These are phyloP conservation scores for Podospora comata DNA, from an alignment of 495 filamentous ascomycete species.

Conservation along the genomic window DNA sequence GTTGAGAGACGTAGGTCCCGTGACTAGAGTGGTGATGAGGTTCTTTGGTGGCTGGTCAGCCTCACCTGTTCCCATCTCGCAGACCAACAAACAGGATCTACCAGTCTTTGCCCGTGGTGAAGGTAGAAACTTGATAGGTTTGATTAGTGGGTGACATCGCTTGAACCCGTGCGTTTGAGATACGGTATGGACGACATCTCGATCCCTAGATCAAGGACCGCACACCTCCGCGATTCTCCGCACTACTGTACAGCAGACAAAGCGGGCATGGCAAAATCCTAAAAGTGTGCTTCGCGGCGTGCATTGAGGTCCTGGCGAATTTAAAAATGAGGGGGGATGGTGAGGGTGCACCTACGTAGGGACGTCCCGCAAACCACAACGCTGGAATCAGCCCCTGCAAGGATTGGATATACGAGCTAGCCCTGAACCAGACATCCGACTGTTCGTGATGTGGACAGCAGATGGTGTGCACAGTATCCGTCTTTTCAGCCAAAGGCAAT, in stretches of 20 bases:
- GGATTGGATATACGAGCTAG: not conserved
- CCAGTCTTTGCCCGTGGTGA: not conserved
- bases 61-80: not conserved
- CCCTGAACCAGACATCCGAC: not conserved
- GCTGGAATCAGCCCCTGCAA: not conserved
- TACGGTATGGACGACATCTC: not conserved
- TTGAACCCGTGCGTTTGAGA: not conserved
- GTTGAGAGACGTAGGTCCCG: not conserved
- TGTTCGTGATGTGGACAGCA: not conserved
- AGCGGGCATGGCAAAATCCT: not conserved
- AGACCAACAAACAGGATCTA: not conserved
- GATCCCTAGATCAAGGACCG: not conserved
- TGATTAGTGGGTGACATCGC: not conserved
- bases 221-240: not conserved
- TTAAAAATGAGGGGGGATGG: too few species aligned
- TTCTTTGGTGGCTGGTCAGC: not conserved
- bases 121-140: not conserved
- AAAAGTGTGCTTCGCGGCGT: not conserved
- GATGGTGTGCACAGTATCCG: not conserved
- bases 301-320: not conserved
- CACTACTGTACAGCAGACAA: not conserved
- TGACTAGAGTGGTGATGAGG: not conserved
- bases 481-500: not conserved
- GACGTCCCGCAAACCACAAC: not conserved
- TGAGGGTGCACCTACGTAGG: not conserved